These are phyloP conservation scores for Lunularia cruciata DNA, from an alignment of 225 moss, liverwort and hornwort species.

Conservation along the genomic window DNA sequence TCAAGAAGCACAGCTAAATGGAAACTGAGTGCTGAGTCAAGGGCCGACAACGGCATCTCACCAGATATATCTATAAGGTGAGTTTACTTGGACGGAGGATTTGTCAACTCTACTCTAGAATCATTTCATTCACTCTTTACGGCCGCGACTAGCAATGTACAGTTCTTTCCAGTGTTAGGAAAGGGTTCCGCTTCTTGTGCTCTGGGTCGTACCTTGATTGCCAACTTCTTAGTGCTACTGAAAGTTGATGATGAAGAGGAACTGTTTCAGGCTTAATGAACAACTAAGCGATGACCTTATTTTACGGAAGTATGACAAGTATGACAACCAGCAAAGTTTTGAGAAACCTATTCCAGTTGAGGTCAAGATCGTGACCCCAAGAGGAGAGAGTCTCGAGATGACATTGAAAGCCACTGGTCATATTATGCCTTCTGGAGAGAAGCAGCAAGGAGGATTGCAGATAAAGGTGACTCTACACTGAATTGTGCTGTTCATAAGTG, in stretches of 20 bases:
- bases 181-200: neutral
- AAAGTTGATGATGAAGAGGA: neutral
- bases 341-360: conserved; percentile 40
- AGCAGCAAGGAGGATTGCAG: conserved; percentile 20
- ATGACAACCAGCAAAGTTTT: conserved; percentile 52
- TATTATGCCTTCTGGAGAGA: neutral
- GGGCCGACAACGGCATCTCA: neutral
- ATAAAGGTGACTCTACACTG: conserved; percentile 22
- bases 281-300: conserved; percentile 32
- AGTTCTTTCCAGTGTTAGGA: neutral
- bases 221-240: neutral
- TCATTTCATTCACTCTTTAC: neutral
- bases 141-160: neutral
- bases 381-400: conserved; percentile 35
- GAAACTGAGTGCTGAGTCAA: conserved; percentile 13
- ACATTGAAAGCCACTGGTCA: conserved; percentile 8
- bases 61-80: no score
- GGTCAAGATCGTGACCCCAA: conserved; percentile 34
- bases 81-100: no score
- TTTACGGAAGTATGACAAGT: conserved; percentile 51
- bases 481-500: neutral
- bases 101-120: no score
- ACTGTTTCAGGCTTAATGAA: conserved; percentile 46
- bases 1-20: conserved; percentile 47
- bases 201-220: neutral